Base-by-base conservation (phyloP, 2,329 filamentous ascomycete genomes). In the Aspergillus alliaceus region DNA sequence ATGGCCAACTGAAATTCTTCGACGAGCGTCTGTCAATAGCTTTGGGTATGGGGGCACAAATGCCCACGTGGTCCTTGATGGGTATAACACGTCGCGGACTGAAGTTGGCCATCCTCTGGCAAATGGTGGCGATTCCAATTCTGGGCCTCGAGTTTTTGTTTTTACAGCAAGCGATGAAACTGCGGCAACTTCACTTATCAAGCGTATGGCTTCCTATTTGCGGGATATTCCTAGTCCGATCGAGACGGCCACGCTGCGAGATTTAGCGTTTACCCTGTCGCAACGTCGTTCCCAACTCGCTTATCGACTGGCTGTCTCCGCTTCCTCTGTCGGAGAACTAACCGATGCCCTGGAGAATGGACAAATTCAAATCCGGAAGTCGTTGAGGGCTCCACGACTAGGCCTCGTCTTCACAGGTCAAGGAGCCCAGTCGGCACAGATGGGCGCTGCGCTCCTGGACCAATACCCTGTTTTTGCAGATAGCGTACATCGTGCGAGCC, bases 11-110 rank as follows among this genome's bases (percentile, higher is more conserved):
- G 42, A 14, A 22, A 18, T 37, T n/a, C n/a, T 48, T 9, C 40
- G 52, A 3, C 37, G 52, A 4, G 35, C 31, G 12, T 40, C 31
- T 12, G 51, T 61, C 18, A 61, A 57, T 46, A 44, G 22, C 22
- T 58, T 61, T 29, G 59, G 59, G 1, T 56, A 34, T 20, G 59
- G 59, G 22, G 59, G 59, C 22, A 55, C 59, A 6, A 62, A 62
- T 32, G 55, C 57, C 18, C 59, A 62, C 29, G 29, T 44, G 14
- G 39, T 46, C 2, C 8, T 58, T 2, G 22, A 8, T 6, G 11
- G 8, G 14, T 3, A 6, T 12, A 34, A 34, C 12, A 12, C 3
- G 31, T 12, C 31, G 31, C 8, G 11, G 31, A 12, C 31, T 34
- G 31, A 34, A 12, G 6, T 34, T 12, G 31, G 3, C 11, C 31